Base-by-base conservation (phyloP, 163 green algal species). In the Smithsoniella earleae region DNA sequence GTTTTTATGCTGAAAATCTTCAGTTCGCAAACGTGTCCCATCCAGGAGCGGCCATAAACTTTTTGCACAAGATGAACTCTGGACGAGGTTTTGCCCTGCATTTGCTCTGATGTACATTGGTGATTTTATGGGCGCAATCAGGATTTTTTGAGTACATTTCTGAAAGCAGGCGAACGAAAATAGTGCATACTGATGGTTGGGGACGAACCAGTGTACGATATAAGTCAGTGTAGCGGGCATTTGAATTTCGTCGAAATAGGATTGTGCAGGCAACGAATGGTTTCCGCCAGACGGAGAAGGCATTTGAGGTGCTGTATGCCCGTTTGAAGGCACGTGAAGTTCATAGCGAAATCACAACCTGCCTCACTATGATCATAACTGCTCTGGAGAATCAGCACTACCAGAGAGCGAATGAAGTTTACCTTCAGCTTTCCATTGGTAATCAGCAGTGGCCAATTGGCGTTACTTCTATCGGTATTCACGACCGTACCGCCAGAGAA, bases 371-470 rank as follows among this genome's bases (percentile, higher is more conserved):
- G 62, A 92, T 96, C 2, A 74, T 92, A 33, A 55, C 89, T 37
- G 79, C 78, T n/a, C 87, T 91, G 74, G 76, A 80, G 45, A 78
- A 89, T 33, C 76, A 89, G 20, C 89, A 96, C 69, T 96, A 96
- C 76, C 82, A 66, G 36, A 52, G 65, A 16, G 89, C 89, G 31
- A 89, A 86, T 54, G 90, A 95, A 76, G 87, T 95, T 36, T 97
- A 97, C 85, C 86, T 98, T 44, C 87, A 90, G 31, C 78, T 98
- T 6, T 87, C 92, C 43, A 93, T 99, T 46, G 95, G 95, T 38
- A 99, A 97, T 78, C 83, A 88, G 58, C 84, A 94, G 27, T 99
- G 95, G 95, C 95, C 94, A 73, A 99, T 99, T 74, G 94, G 95
- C 62, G 95, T 98, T 3, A 99, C 95, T 1, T 89, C 84, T 52